Evolutionary conservation across 148 eudicot genomes (phyloP), one percentile per base, ranked within the genome.

Genomic region (Chenopodium quinoa): DNA sequence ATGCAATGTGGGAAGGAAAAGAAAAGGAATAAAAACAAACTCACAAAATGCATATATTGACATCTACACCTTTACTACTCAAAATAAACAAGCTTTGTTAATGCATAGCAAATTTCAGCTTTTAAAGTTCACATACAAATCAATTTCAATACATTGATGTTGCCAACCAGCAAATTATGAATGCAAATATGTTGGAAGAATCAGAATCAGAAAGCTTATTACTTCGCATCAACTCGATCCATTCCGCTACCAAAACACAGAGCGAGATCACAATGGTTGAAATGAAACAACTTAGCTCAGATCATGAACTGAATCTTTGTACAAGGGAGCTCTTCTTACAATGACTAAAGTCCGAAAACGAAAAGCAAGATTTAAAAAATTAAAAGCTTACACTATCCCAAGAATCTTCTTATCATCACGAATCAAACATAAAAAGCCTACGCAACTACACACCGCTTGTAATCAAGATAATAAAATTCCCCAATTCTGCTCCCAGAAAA

Each of bases 401-500:
- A 65, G 83, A 80, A 84, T 81, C 78, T 31, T 37, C 25, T 64
- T 71, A 72, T 50, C 50, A 63, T 50, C 50, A 63, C 60, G 80
- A 79, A 75, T 76, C 71, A 75, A 76, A 52, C 37, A 23, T 69
- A 29, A 22, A 32, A 20, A 63, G 29, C 23, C 65, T 46, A 63
- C 27, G 22, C 8, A 63, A 63, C 40, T 47, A 73, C 22, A 82
- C 73, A 73, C 83, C 80, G 14, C 81, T 48, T 22, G 10, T 46
- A 73, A 73, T 48, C 58, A 47, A 23, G 44, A 40, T 40, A 40
- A 32, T 73, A 73, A 73, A 23, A 62, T 74, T 74, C 34, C 73
- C 44, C 11, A 74, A 6, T 27, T 27, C 22, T 65, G 64, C 62
- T 65, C 47, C 58, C 20, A 80, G 17, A 23, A 78, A 67, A 64